A percentile compares a stretch with the other conserved stretches of the same genome.
Conservation (phyloP, 257 asterid species). For the Lithospermum erythrorhizon region DNA sequence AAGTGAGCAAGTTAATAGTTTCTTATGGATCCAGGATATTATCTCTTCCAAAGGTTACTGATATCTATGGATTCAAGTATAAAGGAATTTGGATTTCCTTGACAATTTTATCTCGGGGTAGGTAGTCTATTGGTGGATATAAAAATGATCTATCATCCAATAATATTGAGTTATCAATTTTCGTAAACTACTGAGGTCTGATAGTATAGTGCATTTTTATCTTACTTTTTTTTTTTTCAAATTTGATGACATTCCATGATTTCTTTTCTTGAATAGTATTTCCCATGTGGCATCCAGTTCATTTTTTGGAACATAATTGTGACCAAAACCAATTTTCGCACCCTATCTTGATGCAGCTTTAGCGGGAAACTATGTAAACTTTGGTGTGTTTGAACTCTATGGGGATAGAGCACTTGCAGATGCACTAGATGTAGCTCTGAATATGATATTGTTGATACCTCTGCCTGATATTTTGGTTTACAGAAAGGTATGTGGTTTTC, state of each 20-base stretch:
- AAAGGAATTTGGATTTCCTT: slow-evolving; percentile 95
- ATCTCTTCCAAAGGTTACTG: slow-evolving; percentile 62
- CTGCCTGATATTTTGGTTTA: slow-evolving; percentile 80
- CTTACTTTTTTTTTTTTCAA: too few species aligned
- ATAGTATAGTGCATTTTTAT: too few species aligned
- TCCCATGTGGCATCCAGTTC: too few species aligned
- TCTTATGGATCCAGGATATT: slow-evolving; percentile 82
- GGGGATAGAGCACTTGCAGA: slow-evolving; percentile 98
- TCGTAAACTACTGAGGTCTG: too few species aligned
- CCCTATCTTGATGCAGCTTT: slow-evolving; percentile 46
- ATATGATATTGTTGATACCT: slow-evolving; percentile 74
- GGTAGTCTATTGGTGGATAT: background rate
- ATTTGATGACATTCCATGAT: too few species aligned
- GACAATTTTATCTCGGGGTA: slow-evolving; percentile 83
- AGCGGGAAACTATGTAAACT: slow-evolving; percentile 91
- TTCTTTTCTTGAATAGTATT: too few species aligned
- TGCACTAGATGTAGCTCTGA: slow-evolving; percentile 81
- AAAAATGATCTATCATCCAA: too few species aligned
- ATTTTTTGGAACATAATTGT: too few species aligned
- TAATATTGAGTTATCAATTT: too few species aligned
- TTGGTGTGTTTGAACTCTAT: slow-evolving; percentile 93
- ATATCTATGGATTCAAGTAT: slow-evolving; percentile 83
- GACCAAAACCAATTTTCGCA: slow-evolving; percentile 7
- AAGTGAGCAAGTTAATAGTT: slow-evolving; percentile 90
- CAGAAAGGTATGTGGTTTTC: slow-evolving; percentile 59